Percentiles rank a stretch among this genome's conserved stretches.
Conservation (phyloP, 1,139 yeast genomes). For the Meyerozyma smithsonii region DNA sequence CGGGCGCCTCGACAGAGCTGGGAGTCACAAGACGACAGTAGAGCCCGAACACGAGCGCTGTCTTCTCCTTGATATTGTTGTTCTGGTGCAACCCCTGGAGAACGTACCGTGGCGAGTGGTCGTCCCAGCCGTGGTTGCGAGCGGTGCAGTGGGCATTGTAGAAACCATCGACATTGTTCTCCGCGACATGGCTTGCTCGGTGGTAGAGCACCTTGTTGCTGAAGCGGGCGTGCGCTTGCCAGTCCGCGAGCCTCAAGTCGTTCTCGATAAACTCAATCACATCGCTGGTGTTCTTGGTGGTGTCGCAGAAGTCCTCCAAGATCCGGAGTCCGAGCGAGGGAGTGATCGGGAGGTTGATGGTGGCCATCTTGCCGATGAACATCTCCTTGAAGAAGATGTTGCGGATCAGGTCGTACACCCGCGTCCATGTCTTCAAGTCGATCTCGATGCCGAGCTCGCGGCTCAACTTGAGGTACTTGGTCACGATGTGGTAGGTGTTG, state of each 20-base stretch:
- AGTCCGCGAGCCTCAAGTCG: constrained; percentile 25
- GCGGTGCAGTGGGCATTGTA: background rate
- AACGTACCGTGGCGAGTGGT: constrained; percentile 11
- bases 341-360: constrained; percentile 31
- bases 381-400: constrained; percentile 36
- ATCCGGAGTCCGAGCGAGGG: constrained; percentile 25
- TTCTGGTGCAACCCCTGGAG: constrained; percentile 13
- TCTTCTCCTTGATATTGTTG: constrained; percentile 7
- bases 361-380: constrained; percentile 28
- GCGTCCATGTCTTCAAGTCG: constrained; percentile 32
- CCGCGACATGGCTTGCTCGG: constrained; percentile 9
- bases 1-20: constrained; percentile 8
- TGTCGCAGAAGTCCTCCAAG: constrained; percentile 32
- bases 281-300: constrained; percentile 23
- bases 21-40: constrained; percentile 10
- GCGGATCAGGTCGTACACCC: constrained; percentile 35
- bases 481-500: constrained; percentile 27
- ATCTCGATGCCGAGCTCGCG: constrained; percentile 24
- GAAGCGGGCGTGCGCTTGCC: constrained; percentile 29
- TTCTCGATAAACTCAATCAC: constrained; percentile 29
- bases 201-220: constrained; percentile 28
- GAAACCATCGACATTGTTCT: constrained; percentile 1
- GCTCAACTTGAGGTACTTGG: constrained; percentile 28
- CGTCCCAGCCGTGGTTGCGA: constrained; percentile 2
- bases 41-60: constrained; percentile 13